Base-by-base conservation (phyloP, 208 protist genomes). In the Willaertia magna region DNA sequence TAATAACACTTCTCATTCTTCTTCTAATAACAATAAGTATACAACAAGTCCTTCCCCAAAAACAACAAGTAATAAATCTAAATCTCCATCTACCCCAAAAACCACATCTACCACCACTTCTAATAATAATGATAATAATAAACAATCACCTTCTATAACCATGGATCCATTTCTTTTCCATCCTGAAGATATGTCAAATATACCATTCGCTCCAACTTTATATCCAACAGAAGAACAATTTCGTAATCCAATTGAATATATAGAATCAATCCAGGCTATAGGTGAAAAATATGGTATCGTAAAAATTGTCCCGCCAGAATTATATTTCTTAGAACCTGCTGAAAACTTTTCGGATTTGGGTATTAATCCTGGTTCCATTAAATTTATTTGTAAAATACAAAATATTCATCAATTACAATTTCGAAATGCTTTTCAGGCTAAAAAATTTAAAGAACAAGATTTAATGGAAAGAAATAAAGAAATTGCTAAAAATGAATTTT, bases 181-280 rank as follows among this genome's bases (percentile, higher is more conserved):
- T n/a, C 55, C 55, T 67, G 22, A 6, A 22, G 55, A 67, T 67
- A 67, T 67, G 55, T 34, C 26, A 1, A n/a, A 67, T 67, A 67
- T 95, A 76, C 92, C 91, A 9, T 86, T 92, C 30, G 94, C 79
- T 39, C 86, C 82, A 1, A 75, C 34, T 9, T 88, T 88, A 43
- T 76, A 46, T 48, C 88, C 88, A 14, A 89, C 86, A 3, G 82
- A 16, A 30, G 88, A 44, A 39, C 82, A 89, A 43, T 89, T 89
- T 76, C 0, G 22, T 2, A 55, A 88, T 48, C 85, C 88, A 51
- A 76, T 89, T 6, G 85, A 52, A 48, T 89, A 87, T 59, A 48
- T 89, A 22, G n/a, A 42, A 40, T 22, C 2, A 2, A 49, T 89
- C 7, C 22, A 46, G 9, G 46, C 39, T 12, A 46, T 85, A 42